A percentile compares a stretch with the other conserved stretches of the same genome.
Evolutionary conservation across 495 filamentous ascomycete species (phyloP).

Genomic region (Collariella sp.): DNA sequence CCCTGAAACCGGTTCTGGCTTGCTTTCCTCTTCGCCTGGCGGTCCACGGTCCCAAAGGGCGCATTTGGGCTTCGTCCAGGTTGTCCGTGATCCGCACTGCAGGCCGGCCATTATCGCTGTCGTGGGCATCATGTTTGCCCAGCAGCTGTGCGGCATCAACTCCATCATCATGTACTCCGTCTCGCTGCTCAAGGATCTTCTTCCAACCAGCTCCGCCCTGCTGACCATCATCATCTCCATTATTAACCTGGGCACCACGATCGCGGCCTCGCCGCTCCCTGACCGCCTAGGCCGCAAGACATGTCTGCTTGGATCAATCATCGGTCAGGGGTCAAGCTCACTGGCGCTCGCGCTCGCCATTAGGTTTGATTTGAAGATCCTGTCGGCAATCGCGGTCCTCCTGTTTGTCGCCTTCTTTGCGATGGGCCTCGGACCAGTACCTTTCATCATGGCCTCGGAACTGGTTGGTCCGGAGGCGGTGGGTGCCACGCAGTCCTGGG

Average conservation of each 20-base stretch:
- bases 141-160: slow-evolving; percentile 91
- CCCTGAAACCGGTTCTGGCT: slow-evolving; percentile 36
- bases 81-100: slow-evolving; percentile 54
- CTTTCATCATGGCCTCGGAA: slow-evolving; percentile 86
- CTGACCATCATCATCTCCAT: slow-evolving; percentile 78
- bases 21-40: slow-evolving; percentile 25
- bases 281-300: slow-evolving; percentile 80
- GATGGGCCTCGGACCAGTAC: slow-evolving; percentile 85
- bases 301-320: slow-evolving; percentile 70
- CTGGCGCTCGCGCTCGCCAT: slow-evolving; percentile 71
- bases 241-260: slow-evolving; percentile 77
- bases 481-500: slow-evolving; percentile 78
- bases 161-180: slow-evolving; percentile 98
- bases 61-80: slow-evolving; percentile 58
- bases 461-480: slow-evolving; percentile 83
- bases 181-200: slow-evolving; percentile 64
- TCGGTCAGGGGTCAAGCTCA: slow-evolving; percentile 72
- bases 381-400: slow-evolving; percentile 73
- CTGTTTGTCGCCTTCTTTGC: slow-evolving; percentile 84
- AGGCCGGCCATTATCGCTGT: slow-evolving; percentile 77
- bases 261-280: slow-evolving; percentile 69
- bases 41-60: slow-evolving; percentile 25
- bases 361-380: slow-evolving; percentile 51
- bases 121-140: slow-evolving; percentile 81
- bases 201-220: slow-evolving; percentile 66